Evolutionary conservation across 176 grass and related monocot genomes (phyloP), one percentile per base, ranked within the genome.

Genomic region (Aechmea fasciata): DNA sequence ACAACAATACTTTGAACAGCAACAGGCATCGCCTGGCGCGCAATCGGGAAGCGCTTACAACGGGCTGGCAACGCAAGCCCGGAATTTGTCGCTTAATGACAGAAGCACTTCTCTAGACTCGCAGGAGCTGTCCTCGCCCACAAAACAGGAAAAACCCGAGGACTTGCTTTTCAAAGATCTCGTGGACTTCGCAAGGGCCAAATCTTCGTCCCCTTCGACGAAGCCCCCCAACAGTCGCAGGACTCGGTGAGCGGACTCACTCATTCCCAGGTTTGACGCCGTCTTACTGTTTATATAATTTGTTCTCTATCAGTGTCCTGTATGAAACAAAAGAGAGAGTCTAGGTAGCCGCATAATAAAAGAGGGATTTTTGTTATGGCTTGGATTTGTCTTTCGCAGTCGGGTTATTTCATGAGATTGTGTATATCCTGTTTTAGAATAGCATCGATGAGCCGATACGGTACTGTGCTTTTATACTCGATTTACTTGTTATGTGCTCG

Each of bases 81-180:
- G 20, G 20, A 61, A 61, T 19, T 61, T 61, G 55, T 61, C 55
- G 15, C 55, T 61, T 15, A 22, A 19, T 10, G 55, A 61, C 17
- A 61, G 55, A 61, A 20, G 20, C 55, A 61, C 15, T 61, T n/a
- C 15, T 20, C 22, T 61, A 19, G 17, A 61, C 20, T 2, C 17
- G 15, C 55, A 22, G 55, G 55, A 61, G 9, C 15, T 19, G 20
- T 61, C 15, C 6, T 19, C 55, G 17, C 9, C 4, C 9, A 0
- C 55, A 15, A 61, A 61, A 61, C 55, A 61, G 20, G 17, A 19
- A 15, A 61, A 61, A 61, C n/a, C 13, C 10, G 55, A 61, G 7
- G 55, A 61, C 20, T 17, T 61, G 20, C 55, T 61, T 8, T 61
- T 61, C 55, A 61, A 61, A 61, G 55, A 61, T 61, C 55, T 61